Percentiles rank a stretch among this genome's conserved stretches.
Evolutionary conservation across 805 yeast species (phyloP).

Genomic region (Wickerhamiella azymoides): DNA sequence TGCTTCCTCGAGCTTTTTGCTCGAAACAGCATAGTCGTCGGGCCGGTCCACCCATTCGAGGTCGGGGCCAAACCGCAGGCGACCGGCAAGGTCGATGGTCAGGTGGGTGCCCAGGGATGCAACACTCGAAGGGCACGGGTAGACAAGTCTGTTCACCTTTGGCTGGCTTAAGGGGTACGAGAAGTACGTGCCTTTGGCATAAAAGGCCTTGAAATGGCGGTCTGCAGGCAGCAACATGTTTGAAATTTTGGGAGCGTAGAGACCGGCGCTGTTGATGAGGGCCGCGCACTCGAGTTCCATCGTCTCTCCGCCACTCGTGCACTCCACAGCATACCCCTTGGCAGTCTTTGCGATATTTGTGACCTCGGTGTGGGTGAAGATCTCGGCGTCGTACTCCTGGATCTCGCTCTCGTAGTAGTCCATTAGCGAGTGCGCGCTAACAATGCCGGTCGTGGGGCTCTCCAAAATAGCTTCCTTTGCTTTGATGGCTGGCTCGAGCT

Average conservation of each 20-base stretch:
- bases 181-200: constrained; percentile 79
- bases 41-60: constrained; percentile 53
- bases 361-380: constrained; percentile 51
- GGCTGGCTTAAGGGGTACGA: constrained; percentile 38
- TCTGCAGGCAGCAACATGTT: constrained; percentile 54
- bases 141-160: constrained; percentile 42
- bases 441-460: constrained; percentile 76
- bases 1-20: constrained; percentile 39
- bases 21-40: constrained; percentile 21
- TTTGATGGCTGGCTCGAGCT: constrained; percentile 49
- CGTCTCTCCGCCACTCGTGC: constrained; percentile 15
- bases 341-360: constrained; percentile 23
- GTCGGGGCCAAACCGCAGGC: constrained; percentile 77
- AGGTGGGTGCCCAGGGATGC: constrained; percentile 81
- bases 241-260: constrained; percentile 57
- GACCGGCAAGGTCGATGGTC: constrained; percentile 71
- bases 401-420: constrained; percentile 40
- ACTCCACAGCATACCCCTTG: constrained; percentile 13
- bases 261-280: constrained; percentile 69
- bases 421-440: constrained; percentile 68
- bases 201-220: constrained; percentile 43
- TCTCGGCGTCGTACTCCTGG: constrained; percentile 47
- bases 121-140: constrained; percentile 65
- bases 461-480: constrained; percentile 49
- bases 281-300: constrained; percentile 31